Conservation (phyloP, 2,329 filamentous ascomycete genomes). For the Calonectria pseudoturangicola region DNA sequence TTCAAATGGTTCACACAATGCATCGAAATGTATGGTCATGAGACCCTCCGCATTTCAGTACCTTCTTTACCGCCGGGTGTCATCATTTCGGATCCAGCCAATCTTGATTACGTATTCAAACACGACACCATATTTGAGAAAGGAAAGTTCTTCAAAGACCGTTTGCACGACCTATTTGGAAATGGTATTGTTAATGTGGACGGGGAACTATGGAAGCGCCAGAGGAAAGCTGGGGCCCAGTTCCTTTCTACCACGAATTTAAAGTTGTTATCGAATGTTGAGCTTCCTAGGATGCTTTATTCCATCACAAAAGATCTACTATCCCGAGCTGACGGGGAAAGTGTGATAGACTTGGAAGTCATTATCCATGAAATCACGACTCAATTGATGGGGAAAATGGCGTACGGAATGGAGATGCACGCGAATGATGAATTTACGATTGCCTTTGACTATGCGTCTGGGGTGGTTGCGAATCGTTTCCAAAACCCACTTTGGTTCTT, state of each 20-base stretch:
- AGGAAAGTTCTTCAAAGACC: conserved; percentile 76
- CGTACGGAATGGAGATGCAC: conserved; percentile 81
- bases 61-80: conserved; percentile 78
- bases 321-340: conserved; percentile 50
- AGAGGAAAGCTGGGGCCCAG: conserved; percentile 76
- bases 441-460: conserved; percentile 78
- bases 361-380: conserved; percentile 79
- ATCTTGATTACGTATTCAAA: conserved; percentile 78
- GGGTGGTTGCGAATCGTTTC: conserved; percentile 75
- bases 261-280: conserved; percentile 73
- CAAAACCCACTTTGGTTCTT: conserved; percentile 79
- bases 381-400: conserved; percentile 80
- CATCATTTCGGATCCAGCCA: conserved; percentile 76
- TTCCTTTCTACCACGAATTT: conserved; percentile 77
- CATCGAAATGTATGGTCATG: conserved; percentile 72
- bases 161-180: conserved; percentile 78
- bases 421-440: conserved; percentile 75
- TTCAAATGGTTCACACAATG: conserved; percentile 78
- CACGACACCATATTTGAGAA: conserved; percentile 77
- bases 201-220: conserved; percentile 77
- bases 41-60: conserved; percentile 78
- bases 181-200: conserved; percentile 81
- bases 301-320: conserved; percentile 63
- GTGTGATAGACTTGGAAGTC: conserved; percentile 73
- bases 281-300: conserved; percentile 72